Conservation (phyloP, 768 basidiomycete genomes). For the Tephrocybe sp. region DNA sequence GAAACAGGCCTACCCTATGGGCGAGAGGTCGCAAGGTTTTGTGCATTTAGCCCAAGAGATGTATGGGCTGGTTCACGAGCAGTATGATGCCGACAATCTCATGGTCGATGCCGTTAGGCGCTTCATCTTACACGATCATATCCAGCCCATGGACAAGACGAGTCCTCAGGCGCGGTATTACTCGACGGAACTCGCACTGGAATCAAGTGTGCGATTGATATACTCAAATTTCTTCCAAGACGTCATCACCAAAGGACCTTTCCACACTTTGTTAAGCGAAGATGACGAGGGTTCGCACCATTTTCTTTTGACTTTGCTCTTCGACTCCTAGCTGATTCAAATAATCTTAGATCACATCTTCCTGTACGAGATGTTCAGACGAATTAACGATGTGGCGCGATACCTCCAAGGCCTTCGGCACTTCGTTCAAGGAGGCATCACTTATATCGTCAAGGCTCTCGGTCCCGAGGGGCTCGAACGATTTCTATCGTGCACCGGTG, state of each 20-base stretch:
- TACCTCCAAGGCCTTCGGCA: slow-evolving; percentile 15
- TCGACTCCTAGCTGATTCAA: too few relatives aligned
- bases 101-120: slow-evolving; percentile 8
- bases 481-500: slow-evolving; percentile 14
- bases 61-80: not conserved
- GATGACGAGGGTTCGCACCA: not conserved
- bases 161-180: slow-evolving; percentile 1
- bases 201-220: slow-evolving; percentile 7
- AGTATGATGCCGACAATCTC: not conserved
- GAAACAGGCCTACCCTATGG: slow-evolving; percentile 4
- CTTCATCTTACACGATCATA: slow-evolving; percentile 3
- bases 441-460: slow-evolving; percentile 14
- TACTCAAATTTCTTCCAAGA: slow-evolving; percentile 13
- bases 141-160: not conserved
- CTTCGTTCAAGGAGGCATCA: slow-evolving; percentile 14
- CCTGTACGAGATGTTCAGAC: slow-evolving; percentile 15
- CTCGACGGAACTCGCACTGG: slow-evolving; percentile 1
- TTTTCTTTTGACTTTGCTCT: too few relatives aligned
- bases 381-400: slow-evolving; percentile 14
- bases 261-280: slow-evolving; percentile 2
- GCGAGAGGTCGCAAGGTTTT: slow-evolving; percentile 12
- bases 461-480: slow-evolving; percentile 13
- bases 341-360: slow-evolving; percentile 5
- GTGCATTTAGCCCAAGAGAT: not conserved
- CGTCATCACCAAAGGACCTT: slow-evolving; percentile 3